A percentile compares a stretch with the other conserved stretches of the same genome.
These are phyloP conservation scores for Heliamphora pulchella DNA, from an alignment of 179 eudicot genomes.

Conservation along the genomic window DNA sequence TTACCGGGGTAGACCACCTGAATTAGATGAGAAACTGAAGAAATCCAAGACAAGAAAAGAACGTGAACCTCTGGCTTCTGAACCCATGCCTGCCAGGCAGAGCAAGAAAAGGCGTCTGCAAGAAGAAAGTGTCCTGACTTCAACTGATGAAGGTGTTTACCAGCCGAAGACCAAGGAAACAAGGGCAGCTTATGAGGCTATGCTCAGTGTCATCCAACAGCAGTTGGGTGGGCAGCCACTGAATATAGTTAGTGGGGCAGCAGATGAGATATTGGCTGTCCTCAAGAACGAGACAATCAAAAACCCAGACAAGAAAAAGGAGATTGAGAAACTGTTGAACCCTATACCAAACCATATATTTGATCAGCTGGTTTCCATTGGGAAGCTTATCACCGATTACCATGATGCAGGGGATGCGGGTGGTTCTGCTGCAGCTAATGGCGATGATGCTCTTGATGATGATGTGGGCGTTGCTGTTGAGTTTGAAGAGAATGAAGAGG, in stretches of 20 bases:
- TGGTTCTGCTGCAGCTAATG: slow-evolving; percentile 37
- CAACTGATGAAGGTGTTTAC: slow-evolving; percentile 74
- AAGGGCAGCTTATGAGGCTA: slow-evolving; percentile 85
- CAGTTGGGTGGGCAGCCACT: slow-evolving; percentile 86
- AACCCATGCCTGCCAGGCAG: slow-evolving; percentile 37
- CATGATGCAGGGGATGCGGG: slow-evolving; percentile 58
- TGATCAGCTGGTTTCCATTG: slow-evolving; percentile 67
- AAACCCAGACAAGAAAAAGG: slow-evolving; percentile 77
- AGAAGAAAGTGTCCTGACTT: slow-evolving; percentile 79
- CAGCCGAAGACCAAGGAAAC: slow-evolving; percentile 93
- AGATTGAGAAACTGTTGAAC: slow-evolving; percentile 76
- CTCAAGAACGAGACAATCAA: slow-evolving; percentile 64
- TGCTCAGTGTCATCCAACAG: slow-evolving; percentile 79
- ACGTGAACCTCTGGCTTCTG: slow-evolving; percentile 36
- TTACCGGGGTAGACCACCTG: slow-evolving; percentile 60
- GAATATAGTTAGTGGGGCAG: slow-evolving; percentile 75
- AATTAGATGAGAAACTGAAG: slow-evolving; percentile 59
- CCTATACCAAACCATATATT: slow-evolving; percentile 47
- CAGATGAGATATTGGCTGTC: slow-evolving; percentile 84
- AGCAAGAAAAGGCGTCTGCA: slow-evolving; percentile 64
- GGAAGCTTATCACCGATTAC: slow-evolving; percentile 76
- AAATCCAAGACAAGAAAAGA: slow-evolving; percentile 70
- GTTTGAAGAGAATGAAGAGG: slow-evolving; percentile 97
- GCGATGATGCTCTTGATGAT: slow-evolving; percentile 68
- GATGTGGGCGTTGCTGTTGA: slow-evolving; percentile 95